These are phyloP conservation scores for Arachnomyces sp. DNA, from an alignment of 2,329 filamentous ascomycete genomes.

Conservation along the genomic window DNA sequence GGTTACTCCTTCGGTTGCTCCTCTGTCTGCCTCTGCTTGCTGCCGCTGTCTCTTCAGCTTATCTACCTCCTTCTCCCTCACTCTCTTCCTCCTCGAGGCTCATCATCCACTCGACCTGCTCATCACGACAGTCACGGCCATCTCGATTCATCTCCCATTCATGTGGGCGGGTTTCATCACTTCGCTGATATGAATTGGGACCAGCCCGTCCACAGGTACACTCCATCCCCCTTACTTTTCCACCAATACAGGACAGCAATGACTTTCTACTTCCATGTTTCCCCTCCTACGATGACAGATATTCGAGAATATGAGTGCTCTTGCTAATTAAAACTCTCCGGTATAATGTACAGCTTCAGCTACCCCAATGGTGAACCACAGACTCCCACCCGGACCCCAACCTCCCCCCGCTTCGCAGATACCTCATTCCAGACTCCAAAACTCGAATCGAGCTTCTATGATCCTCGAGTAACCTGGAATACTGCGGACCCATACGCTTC, in stretches of 20 bases:
- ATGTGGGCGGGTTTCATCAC: slow-evolving; percentile 25
- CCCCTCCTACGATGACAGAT: slow-evolving; percentile 2
- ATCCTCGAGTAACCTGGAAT: slow-evolving; percentile 40
- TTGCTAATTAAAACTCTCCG: slow-evolving; percentile 23
- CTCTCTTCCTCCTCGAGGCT: slow-evolving; percentile 14
- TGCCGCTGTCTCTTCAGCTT: not conserved
- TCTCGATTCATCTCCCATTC: slow-evolving; percentile 31
- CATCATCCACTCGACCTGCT: no score
- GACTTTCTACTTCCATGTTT: slow-evolving; percentile 1
- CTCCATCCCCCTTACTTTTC: slow-evolving; percentile 8
- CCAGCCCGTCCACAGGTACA: slow-evolving; percentile 40
- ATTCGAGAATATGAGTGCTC: not conserved
- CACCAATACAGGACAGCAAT: not conserved
- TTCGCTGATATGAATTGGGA: slow-evolving; percentile 42
- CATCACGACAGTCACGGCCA: no score
- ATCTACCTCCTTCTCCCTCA: not conserved
- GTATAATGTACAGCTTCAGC: slow-evolving; percentile 37
- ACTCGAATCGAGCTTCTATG: slow-evolving; percentile 41
- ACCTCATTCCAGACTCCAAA: slow-evolving; percentile 38
- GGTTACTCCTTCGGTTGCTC: no score
- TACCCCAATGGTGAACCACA: slow-evolving; percentile 41
- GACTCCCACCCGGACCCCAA: slow-evolving; percentile 40
- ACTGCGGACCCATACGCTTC: slow-evolving; percentile 40
- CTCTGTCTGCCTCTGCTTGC: no score
- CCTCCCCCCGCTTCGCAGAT: slow-evolving; percentile 30